Base-by-base conservation (phyloP, 2,329 filamentous ascomycete species). In the Aspergillus candidus region DNA sequence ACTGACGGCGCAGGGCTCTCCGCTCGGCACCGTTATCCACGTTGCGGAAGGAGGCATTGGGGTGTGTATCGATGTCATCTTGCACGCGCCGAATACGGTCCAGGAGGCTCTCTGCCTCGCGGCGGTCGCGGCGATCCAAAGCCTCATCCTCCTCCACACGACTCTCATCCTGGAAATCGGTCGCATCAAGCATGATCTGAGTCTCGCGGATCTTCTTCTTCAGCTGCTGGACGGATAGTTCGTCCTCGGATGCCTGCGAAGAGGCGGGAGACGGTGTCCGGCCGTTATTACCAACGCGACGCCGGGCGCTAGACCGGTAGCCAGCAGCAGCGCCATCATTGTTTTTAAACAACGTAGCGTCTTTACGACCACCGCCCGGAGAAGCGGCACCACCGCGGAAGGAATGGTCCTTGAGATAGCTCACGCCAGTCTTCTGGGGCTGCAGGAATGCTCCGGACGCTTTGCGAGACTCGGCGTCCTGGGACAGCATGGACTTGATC, bases 391-490 rank as follows among this genome's bases (percentile, higher is more conserved):
- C 75, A 12, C 81, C 79, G 45, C 83, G 81, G 75, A 98, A 94
- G 0, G 93, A 98, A 56, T 94, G 91, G 43, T 81, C 90, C 70
- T 98, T 98, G 57, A 97, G 78, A 59, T 97, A 97, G 70, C 91
- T 97, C 13, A 98, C 90, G n/a, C 93, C 93, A 10, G 93, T 97
- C 70, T 88, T 90, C 63, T 97, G 93, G 4, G 93, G 91, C 48
- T 97, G 82, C 49, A 98, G 73, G 56, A 90, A 86, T 7, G 91
- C 91, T 3, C 93, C 91, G 2, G 88, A 88, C 51, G 83, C 85
- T 74, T 95, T 96, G 35, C 93, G 80, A 46, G 83, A 79, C 59
- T 96, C 88, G 0, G 93, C 94, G 69, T 97, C 91, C 58, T 91
- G 82, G 42, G 86, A 84, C 18, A 98, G 77, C 69, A 97, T 77